Percentiles rank a stretch among this genome's conserved stretches.
Evolutionary conservation across 2,329 filamentous ascomycete species (phyloP).

Genomic region (Aspergillus ochraceoroseus): DNA sequence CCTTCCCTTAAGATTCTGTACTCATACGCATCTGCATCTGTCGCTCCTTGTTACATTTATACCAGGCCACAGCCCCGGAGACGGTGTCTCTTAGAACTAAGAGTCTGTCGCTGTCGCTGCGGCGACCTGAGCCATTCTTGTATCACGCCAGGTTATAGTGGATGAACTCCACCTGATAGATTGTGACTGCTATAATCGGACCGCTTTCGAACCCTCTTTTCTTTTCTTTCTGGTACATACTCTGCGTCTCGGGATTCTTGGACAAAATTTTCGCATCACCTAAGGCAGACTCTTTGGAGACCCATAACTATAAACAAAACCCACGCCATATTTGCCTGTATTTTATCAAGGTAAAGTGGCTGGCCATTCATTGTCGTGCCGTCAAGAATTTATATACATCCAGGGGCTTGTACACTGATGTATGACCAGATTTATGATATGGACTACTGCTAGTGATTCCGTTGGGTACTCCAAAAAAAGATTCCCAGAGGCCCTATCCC

Average conservation of each 20-base stretch:
- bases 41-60: constrained; percentile 19
- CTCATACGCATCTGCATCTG: constrained; percentile 6
- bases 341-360: constrained; percentile 12
- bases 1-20: constrained; percentile 7
- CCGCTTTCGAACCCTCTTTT: no score
- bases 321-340: background rate
- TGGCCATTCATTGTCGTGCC: constrained; percentile 2
- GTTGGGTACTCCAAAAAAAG: constrained; percentile 18
- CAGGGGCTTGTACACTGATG: constrained; percentile 13
- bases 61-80: constrained; percentile 2
- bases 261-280: no score
- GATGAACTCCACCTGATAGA: no score
- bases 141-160: no score
- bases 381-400: background rate
- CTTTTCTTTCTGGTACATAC: background rate
- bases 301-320: background rate
- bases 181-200: no score
- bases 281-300: background rate
- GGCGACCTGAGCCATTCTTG: no score
- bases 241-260: no score
- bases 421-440: constrained; percentile 15
- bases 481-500: constrained; percentile 11
- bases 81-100: constrained; percentile 1
- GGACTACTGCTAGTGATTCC: constrained; percentile 25
- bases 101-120: constrained; percentile 6